Evolutionary conservation across 371 early-diverging fungal genomes (phyloP).

Genomic region (Thermomucor indicae-seudaticae): DNA sequence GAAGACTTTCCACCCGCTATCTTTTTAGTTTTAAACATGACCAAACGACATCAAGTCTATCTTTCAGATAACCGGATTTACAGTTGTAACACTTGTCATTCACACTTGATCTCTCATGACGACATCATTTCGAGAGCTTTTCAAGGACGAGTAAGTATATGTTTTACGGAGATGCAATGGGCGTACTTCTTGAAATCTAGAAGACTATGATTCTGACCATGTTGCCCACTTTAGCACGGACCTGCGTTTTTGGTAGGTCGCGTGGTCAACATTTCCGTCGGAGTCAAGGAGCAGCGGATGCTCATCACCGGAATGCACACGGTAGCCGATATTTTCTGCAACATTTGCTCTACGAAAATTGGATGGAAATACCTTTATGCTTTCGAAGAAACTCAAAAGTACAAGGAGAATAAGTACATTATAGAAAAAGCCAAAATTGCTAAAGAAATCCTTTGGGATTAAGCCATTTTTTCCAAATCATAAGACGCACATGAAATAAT

Average conservation of each 20-base stretch:
- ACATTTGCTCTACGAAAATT: constrained; percentile 57
- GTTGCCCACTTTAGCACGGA: too few relatives aligned
- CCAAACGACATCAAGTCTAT: constrained; percentile 3
- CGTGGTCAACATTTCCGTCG: constrained; percentile 60
- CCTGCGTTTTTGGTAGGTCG: constrained; percentile 63
- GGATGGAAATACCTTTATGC: constrained; percentile 77
- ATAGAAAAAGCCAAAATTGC: constrained; percentile 59
- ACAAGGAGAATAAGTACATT: constrained; percentile 80
- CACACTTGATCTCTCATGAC: constrained; percentile 13
- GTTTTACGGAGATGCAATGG: too few relatives aligned
- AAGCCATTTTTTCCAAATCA: too few relatives aligned
- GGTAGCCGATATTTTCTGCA: constrained; percentile 73
- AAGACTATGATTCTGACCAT: too few relatives aligned
- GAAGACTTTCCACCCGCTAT: background rate
- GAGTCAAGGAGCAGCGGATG: constrained; percentile 59
- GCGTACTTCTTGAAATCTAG: too few relatives aligned
- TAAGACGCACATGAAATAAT: too few relatives aligned
- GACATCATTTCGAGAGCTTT: constrained; percentile 15
- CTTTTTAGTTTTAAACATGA: constrained; percentile 7
- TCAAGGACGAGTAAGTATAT: constrained; percentile 16
- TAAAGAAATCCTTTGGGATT: constrained; percentile 48
- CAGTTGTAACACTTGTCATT: constrained; percentile 14
- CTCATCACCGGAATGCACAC: constrained; percentile 81
- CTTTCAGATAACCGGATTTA: constrained; percentile 4
- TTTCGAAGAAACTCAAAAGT: constrained; percentile 63